Percentiles rank a stretch among this genome's conserved stretches.
phyloP scores from a whole-genome alignment of 768 basidiomycete genomes.

The Lactarius pseudohatsudake region DNA sequence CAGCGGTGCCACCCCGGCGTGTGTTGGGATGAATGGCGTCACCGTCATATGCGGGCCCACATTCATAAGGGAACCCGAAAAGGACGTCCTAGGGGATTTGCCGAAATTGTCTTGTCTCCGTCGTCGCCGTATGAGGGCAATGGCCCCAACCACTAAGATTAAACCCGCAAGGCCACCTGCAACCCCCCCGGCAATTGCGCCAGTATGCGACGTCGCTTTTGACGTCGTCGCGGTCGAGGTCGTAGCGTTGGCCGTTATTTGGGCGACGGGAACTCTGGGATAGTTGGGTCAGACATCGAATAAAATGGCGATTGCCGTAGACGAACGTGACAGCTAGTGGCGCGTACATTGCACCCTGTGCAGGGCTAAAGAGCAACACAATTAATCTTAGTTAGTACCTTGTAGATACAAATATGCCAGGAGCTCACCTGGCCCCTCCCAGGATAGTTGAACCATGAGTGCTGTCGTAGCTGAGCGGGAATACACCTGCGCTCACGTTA shows the following conservation, averaged over 20 bases:
- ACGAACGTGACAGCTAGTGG: constrained; percentile 30
- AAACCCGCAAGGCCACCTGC: constrained; percentile 17
- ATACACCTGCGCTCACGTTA: constrained; percentile 14
- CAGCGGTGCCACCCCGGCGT: background rate
- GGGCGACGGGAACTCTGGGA: background rate
- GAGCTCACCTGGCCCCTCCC: constrained; percentile 24
- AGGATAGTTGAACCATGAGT: background rate
- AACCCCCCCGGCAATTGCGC: constrained; percentile 26
- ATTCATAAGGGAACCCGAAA: background rate
- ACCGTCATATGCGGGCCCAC: background rate
- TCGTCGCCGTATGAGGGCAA: constrained; percentile 10
- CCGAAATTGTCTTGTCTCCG: background rate
- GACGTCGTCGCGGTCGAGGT: background rate
- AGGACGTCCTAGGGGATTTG: background rate
- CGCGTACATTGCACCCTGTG: constrained; percentile 31
- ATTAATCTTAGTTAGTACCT: background rate
- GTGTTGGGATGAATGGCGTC: constrained; percentile 7
- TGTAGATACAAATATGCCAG: background rate
- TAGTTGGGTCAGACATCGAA: background rate
- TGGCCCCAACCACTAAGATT: background rate
- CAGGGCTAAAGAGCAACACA: constrained; percentile 21
- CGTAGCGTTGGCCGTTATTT: constrained; percentile 1
- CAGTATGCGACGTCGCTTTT: constrained; percentile 4
- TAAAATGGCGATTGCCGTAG: too few species aligned
- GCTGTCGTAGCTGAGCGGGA: constrained; percentile 14